phyloP scores from a whole-genome alignment of 495 filamentous ascomycete species.

The Cudoniella acicularis region DNA sequence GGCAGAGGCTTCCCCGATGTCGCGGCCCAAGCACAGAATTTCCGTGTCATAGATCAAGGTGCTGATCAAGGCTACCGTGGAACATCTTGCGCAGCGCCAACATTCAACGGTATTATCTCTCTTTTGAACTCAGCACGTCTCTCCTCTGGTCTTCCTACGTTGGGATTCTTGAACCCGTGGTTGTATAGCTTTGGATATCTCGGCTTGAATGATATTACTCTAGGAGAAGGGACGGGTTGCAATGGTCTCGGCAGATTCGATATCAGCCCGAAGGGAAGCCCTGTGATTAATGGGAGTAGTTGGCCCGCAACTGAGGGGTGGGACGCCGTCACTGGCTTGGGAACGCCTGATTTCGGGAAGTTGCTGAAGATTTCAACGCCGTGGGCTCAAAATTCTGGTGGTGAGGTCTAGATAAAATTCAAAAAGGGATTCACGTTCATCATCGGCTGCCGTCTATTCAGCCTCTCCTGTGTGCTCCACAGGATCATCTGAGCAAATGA shows the following conservation, averaged over 20 bases:
- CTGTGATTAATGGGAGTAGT: slow-evolving; percentile 46
- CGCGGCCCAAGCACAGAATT: slow-evolving; percentile 47
- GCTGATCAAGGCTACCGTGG: slow-evolving; percentile 10
- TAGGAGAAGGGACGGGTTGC: slow-evolving; percentile 53
- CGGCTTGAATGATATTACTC: slow-evolving; percentile 54
- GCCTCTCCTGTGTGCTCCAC: no score
- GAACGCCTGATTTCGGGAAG: slow-evolving; percentile 22
- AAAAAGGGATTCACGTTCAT: no score
- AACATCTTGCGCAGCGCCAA: slow-evolving; percentile 47
- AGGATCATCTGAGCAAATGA: no score
- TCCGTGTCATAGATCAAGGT: slow-evolving; percentile 15
- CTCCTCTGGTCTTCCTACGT: slow-evolving; percentile 36
- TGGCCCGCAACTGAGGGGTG: slow-evolving; percentile 58
- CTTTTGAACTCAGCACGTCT: slow-evolving; percentile 54
- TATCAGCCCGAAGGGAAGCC: slow-evolving; percentile 8
- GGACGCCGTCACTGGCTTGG: slow-evolving; percentile 25
- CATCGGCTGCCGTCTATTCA: no score
- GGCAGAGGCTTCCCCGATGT: slow-evolving; percentile 76
- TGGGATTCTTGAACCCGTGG: slow-evolving; percentile 64
- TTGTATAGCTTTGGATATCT: slow-evolving; percentile 45
- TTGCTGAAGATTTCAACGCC: slow-evolving; percentile 14
- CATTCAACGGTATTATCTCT: slow-evolving; percentile 49
- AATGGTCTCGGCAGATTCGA: slow-evolving; percentile 18
- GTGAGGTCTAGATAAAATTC: not conserved
- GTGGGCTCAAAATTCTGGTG: slow-evolving; percentile 10